A percentile compares a stretch with the other conserved stretches of the same genome.
Evolutionary conservation across 495 filamentous ascomycete genomes (phyloP).

Genomic region (Podospora pseudoanserina): DNA sequence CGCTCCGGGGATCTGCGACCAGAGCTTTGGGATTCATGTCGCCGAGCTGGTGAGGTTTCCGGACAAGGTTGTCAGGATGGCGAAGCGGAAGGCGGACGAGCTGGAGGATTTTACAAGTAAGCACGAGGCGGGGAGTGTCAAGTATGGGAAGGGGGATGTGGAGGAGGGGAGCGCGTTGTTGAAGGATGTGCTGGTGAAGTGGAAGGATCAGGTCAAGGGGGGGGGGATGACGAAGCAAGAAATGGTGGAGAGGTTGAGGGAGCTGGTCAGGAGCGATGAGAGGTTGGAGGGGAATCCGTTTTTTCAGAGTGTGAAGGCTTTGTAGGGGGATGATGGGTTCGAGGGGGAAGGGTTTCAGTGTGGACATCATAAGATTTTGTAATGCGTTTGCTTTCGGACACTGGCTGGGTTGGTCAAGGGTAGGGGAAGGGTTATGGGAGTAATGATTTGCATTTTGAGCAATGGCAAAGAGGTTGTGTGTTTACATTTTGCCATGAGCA

Average conservation of each 20-base stretch:
- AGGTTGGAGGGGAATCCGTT: slow-evolving; percentile 79
- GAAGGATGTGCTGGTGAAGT: slow-evolving; percentile 78
- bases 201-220: slow-evolving; percentile 78
- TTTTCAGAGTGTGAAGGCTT: slow-evolving; percentile 78
- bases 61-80: slow-evolving; percentile 96
- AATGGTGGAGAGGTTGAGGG: slow-evolving; percentile 74
- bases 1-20: slow-evolving; percentile 90
- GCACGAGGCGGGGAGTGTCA: slow-evolving; percentile 51
- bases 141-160: slow-evolving; percentile 76
- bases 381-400: neutral
- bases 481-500: neutral
- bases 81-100: slow-evolving; percentile 95
- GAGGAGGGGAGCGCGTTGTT: slow-evolving; percentile 85
- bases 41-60: slow-evolving; percentile 98
- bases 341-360: no score
- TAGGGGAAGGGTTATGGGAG: neutral
- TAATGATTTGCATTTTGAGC: neutral
- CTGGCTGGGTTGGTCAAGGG: neutral
- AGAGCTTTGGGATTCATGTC: slow-evolving; percentile 97
- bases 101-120: slow-evolving; percentile 90
- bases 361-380: neutral
- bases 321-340: slow-evolving; percentile 47
- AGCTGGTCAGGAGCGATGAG: slow-evolving; percentile 67
- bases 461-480: neutral
- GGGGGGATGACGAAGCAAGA: slow-evolving; percentile 65